Base-by-base conservation (phyloP, 75 land plant genomes). In the Pinus taeda region DNA sequence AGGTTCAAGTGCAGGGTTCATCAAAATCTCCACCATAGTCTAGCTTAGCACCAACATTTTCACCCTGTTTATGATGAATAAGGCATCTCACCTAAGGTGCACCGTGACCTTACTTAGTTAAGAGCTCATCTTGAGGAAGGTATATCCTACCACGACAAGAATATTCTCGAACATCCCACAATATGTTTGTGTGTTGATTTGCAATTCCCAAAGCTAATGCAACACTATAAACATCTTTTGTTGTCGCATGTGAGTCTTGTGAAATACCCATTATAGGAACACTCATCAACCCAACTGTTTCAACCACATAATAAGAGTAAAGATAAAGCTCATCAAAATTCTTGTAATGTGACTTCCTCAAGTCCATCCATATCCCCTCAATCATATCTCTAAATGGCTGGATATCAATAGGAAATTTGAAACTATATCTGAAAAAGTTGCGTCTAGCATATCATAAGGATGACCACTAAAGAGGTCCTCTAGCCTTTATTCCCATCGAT, bases 401-500 rank as follows among this genome's bases (percentile, higher is more conserved):
- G 73, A 93, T 95, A 71, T 95, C 97, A 0, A 93, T 75, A 8
- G 96, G 96, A 62, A 84, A 95, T 84, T 91, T 33, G 77, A 55
- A 21, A 93, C 88, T 15, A 94, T 90, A 71, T 95, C 90, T 14
- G 88, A 76, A 5, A 95, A 87, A 53, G 98, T 96, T 60, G 96
- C 96, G 84, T 95, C 98, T 58, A 86, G 88, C 88, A 93, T 89
- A 76, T 95, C 98, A 74, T 86, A 93, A 1, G 98, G 98, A 60
- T 81, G 85, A 18, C 97, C 93, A 12, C 77, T 53, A 59, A 95
- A 95, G 30, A 93, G 80, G 79, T 95, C 97, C 18, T 93, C 82
- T n/a, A 93, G 71, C 70, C 98, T 88, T 42, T 88, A 79, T 75
- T 95, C 97, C 96, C 98, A 95, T 71, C 94, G 67, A 74, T 95